These are phyloP conservation scores for Oryza coarctata DNA, from an alignment of 176 grass and related monocot genomes.

Conservation along the genomic window DNA sequence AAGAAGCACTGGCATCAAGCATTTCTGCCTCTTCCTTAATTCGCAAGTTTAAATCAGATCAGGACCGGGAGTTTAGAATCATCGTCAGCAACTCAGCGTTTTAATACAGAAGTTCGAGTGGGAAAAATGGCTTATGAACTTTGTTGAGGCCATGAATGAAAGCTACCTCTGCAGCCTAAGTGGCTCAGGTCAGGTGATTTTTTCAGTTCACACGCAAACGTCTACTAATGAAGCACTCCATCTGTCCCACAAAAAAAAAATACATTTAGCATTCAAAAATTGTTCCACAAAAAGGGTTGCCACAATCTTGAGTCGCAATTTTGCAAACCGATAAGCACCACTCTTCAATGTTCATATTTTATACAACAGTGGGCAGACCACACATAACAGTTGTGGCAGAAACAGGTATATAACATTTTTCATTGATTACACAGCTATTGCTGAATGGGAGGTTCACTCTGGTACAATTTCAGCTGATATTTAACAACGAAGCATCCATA, in stretches of 20 bases:
- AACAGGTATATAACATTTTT: background rate
- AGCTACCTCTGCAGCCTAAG: background rate
- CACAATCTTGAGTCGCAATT: background rate
- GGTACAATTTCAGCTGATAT: conserved; percentile 21
- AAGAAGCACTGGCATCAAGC: background rate
- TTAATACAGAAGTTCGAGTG: background rate
- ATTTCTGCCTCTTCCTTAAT: background rate
- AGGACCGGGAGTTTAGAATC: background rate
- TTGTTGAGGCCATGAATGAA: background rate
- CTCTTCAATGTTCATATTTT: background rate
- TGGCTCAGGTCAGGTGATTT: background rate
- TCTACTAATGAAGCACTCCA: background rate
- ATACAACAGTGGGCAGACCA: conserved; percentile 8
- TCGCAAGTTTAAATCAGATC: background rate
- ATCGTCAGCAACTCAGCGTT: background rate
- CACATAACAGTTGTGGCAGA: background rate
- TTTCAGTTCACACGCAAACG: background rate
- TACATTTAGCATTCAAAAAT: no score
- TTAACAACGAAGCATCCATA: background rate
- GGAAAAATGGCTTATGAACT: background rate
- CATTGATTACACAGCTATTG: background rate
- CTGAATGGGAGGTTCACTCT: conserved; percentile 20
- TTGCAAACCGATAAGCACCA: background rate
- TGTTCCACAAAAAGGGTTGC: background rate
- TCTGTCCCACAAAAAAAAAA: no score